phyloP scores from a whole-genome alignment of 1,139 yeast species.

The Geotrichum citri-aurantii region DNA sequence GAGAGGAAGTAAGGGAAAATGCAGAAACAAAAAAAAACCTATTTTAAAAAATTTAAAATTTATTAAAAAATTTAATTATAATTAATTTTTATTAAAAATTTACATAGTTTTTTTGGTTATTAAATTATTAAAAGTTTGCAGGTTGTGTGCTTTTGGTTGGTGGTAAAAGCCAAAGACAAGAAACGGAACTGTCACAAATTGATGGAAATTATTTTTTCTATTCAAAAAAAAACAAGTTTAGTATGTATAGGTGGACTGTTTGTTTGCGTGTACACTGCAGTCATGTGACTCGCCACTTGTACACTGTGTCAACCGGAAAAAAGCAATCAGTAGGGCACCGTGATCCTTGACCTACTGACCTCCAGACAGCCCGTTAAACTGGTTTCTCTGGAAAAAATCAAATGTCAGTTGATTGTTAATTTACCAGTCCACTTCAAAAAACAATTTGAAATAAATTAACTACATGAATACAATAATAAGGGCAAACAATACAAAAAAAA shows the following conservation, averaged over 20 bases:
- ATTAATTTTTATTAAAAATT: too few species aligned
- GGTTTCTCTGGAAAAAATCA: neutral
- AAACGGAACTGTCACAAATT: neutral
- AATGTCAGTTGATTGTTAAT: neutral
- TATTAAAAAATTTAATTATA: too few species aligned
- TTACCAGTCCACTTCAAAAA: neutral
- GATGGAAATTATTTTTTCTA: too few species aligned
- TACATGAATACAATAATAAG: neutral
- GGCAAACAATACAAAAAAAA: neutral
- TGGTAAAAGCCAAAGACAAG: neutral
- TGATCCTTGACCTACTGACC: neutral
- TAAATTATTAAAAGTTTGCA: too few species aligned
- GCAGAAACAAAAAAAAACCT: neutral
- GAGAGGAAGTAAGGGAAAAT: neutral
- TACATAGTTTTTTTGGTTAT: too few species aligned
- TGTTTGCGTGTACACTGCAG: neutral
- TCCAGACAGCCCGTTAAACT: neutral
- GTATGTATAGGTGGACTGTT: too few species aligned
- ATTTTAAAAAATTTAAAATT: too few species aligned
- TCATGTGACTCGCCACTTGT: neutral
- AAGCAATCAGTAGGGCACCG: neutral
- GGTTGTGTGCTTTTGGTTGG: neutral
- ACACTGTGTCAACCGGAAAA: neutral
- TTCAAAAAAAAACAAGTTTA: too few species aligned
- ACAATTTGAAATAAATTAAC: neutral